Conservation (phyloP, 2,329 filamentous ascomycete species). For the Penicillium sp. region DNA sequence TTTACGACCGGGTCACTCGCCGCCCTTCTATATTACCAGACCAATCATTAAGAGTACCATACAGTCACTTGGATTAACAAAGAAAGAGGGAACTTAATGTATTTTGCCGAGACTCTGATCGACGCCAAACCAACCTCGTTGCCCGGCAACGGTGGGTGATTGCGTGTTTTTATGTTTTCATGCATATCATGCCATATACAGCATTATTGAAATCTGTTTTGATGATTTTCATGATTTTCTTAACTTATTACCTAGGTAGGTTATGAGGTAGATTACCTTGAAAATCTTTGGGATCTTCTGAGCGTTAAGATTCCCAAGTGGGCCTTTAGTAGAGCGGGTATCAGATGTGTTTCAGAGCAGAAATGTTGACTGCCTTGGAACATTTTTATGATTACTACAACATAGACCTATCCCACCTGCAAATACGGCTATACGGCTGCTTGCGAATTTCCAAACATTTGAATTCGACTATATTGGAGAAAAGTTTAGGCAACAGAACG, state of each 20-base stretch:
- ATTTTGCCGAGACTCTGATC: slow-evolving; percentile 14
- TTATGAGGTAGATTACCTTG: not conserved
- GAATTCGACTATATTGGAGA: too few species aligned
- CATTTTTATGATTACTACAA: too few species aligned
- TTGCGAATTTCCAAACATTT: too few species aligned
- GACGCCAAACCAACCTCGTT: slow-evolving; percentile 11
- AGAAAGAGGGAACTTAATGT: slow-evolving; percentile 11
- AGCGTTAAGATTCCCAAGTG: not conserved
- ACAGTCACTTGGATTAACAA: slow-evolving; percentile 2
- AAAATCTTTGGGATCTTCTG: not conserved
- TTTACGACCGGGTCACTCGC: not conserved
- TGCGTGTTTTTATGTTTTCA: slow-evolving; percentile 2
- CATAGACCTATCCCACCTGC: too few species aligned
- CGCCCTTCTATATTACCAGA: not conserved
- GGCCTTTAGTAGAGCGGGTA: not conserved
- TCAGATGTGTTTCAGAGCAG: not conserved
- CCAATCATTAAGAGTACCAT: slow-evolving; percentile 10
- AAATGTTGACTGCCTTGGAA: not conserved
- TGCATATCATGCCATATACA: not conserved
- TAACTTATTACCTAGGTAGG: too few species aligned
- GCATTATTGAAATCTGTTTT: not conserved
- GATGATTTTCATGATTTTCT: not conserved
- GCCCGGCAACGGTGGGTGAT: slow-evolving; percentile 14
- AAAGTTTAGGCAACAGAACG: not conserved
- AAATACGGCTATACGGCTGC: too few species aligned